Evolutionary conservation across 2,329 filamentous ascomycete genomes (phyloP).

Genomic region (Zymoseptoria tritici): DNA sequence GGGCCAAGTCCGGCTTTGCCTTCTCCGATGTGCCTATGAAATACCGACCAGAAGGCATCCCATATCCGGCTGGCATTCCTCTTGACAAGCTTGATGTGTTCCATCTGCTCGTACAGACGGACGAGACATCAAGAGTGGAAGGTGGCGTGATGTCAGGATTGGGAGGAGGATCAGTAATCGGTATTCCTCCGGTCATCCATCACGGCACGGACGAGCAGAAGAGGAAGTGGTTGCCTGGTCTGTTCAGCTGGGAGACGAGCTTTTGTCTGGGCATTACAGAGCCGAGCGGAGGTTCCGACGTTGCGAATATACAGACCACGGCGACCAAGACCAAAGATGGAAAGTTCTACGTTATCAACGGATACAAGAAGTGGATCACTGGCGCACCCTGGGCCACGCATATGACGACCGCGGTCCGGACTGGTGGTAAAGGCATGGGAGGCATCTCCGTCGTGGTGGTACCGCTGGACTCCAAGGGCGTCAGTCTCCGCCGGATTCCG

Average conservation of each 20-base stretch:
- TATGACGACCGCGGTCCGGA: slow-evolving; percentile 52
- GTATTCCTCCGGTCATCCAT: slow-evolving; percentile 56
- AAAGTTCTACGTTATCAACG: slow-evolving; percentile 54
- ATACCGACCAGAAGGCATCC: slow-evolving; percentile 36
- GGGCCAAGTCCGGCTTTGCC: slow-evolving; percentile 36
- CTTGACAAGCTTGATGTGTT: slow-evolving; percentile 49
- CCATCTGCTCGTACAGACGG: slow-evolving; percentile 36
- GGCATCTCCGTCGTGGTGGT: slow-evolving; percentile 55
- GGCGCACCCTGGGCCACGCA: slow-evolving; percentile 37
- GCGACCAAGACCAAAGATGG: slow-evolving; percentile 41
- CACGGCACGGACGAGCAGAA: slow-evolving; percentile 56
- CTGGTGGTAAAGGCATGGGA: slow-evolving; percentile 38
- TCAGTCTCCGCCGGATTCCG: slow-evolving; percentile 48
- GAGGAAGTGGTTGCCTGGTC: slow-evolving; percentile 49
- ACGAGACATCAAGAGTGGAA: slow-evolving; percentile 28
- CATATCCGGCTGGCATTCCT: slow-evolving; percentile 40
- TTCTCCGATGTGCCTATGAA: slow-evolving; percentile 39
- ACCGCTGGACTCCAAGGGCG: slow-evolving; percentile 43
- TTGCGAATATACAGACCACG: slow-evolving; percentile 56
- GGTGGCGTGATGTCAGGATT: slow-evolving; percentile 52
- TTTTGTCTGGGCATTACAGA: slow-evolving; percentile 62
- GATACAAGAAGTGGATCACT: slow-evolving; percentile 55
- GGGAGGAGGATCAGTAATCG: slow-evolving; percentile 54
- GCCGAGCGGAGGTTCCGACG: slow-evolving; percentile 54
- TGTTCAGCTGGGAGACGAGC: slow-evolving; percentile 52